Conservation (phyloP, 2,329 filamentous ascomycete genomes). For the Cytospora schulzeri region DNA sequence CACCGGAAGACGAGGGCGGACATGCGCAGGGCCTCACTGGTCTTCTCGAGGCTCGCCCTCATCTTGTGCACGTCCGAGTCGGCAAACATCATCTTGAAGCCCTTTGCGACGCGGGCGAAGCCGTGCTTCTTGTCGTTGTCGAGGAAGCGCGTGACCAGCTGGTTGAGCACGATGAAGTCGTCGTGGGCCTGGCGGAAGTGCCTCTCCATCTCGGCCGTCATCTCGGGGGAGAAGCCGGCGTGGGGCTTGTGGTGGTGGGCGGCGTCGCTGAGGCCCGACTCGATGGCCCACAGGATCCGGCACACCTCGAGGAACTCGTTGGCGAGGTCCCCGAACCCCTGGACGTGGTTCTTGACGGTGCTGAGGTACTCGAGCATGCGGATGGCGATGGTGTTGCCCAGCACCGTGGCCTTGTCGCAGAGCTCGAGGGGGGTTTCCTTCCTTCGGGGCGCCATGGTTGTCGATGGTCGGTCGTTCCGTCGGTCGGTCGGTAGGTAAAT, state of each 20-base stretch:
- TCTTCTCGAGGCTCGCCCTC: conserved; percentile 57
- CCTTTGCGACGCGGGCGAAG: conserved; percentile 61
- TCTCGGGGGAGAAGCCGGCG: conserved; percentile 59
- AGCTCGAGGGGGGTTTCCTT: conserved; percentile 46
- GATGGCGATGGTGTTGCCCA: conserved; percentile 66
- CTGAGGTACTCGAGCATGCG: conserved; percentile 66
- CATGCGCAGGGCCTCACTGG: conserved; percentile 63
- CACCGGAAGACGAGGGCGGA: conserved; percentile 67
- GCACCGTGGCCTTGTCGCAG: conserved; percentile 59
- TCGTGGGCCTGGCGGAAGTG: conserved; percentile 63
- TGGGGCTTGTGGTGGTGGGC: conserved; percentile 42
- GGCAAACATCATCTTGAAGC: conserved; percentile 65
- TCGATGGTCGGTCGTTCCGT: not conserved
- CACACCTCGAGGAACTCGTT: conserved; percentile 69
- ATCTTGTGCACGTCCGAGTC: conserved; percentile 65
- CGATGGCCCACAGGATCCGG: conserved; percentile 68
- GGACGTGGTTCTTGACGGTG: conserved; percentile 54
- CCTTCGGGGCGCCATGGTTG: conserved; percentile 32
- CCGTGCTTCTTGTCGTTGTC: conserved; percentile 64
- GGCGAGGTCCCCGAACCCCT: conserved; percentile 61
- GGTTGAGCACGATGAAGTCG: conserved; percentile 65
- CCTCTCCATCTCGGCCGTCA: conserved; percentile 64
- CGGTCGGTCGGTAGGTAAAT: no score
- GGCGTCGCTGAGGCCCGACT: conserved; percentile 64
- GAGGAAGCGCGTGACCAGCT: conserved; percentile 63